Conservation (phyloP, 345 rosid species). For the Eucalyptus coolabah region DNA sequence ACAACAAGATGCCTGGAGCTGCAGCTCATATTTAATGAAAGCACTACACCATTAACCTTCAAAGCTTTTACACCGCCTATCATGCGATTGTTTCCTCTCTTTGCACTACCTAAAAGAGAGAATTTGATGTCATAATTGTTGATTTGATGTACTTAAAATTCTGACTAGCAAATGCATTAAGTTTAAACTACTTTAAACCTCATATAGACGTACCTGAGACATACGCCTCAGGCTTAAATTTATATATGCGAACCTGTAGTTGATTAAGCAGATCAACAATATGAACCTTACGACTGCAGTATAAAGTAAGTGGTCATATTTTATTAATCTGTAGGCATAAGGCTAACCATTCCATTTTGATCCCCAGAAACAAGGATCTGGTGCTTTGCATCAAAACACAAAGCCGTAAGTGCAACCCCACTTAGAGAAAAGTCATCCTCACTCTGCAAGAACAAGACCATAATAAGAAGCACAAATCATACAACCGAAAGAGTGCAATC, state of each 20-base stretch:
- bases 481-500: not conserved
- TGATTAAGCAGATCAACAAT: not conserved
- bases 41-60: conserved; percentile 61
- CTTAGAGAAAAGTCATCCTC: conserved; percentile 59
- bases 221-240: conserved; percentile 69
- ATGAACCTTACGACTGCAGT: not conserved
- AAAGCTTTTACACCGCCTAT: conserved; percentile 48
- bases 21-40: conserved; percentile 36
- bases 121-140: not conserved
- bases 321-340: not conserved
- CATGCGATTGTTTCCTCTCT: conserved; percentile 57
- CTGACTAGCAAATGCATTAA: not conserved
- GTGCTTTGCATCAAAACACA: conserved; percentile 42
- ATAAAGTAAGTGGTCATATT: not conserved
- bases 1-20: conserved; percentile 52
- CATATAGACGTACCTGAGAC: conserved; percentile 45
- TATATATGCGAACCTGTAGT: conserved; percentile 63
- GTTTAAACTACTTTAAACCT: conserved; percentile 42
- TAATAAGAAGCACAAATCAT: not conserved
- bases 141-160: not conserved
- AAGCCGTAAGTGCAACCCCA: conserved; percentile 50
- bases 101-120: conserved; percentile 32
- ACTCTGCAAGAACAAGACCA: conserved; percentile 29
- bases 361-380: conserved; percentile 73
- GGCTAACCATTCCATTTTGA: conserved; percentile 59